Evolutionary conservation across 2,329 filamentous ascomycete genomes (phyloP), one percentile per base, ranked within the genome.

Genomic region (Aulographum hederae): DNA sequence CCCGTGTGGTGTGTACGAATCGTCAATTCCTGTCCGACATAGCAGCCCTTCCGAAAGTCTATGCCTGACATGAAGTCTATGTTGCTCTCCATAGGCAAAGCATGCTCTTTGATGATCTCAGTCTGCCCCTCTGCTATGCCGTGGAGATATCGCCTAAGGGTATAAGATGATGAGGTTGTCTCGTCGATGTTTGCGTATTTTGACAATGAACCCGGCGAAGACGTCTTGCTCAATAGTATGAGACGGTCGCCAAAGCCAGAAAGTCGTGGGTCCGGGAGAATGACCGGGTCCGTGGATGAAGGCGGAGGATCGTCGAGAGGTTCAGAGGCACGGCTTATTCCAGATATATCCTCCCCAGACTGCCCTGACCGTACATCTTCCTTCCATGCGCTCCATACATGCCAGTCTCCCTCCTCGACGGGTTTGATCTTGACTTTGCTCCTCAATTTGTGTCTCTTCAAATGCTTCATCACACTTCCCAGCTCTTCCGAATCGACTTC

Each of bases 1-100:
- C 89, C 89, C 10, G 78, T 85, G 54, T 98, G 89, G 50, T 85
- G 78, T 2, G 89, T 98, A 26, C 89, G 76, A 41, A 95, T 93
- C 2, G 89, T 95, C 39, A 98, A 66, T 53, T 98, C 89, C 56
- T 98, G 89, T 0, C 89, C 89, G 5, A 95, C 72, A 53, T 98
- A 98, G 56, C 89, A 98, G 5, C 89, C 89, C 58, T 98, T 98
- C 47, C 73, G 73, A 58, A 89, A 98, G 54, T 94, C 81, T 41
- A 98, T 76, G 17, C 73, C 89, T 30, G 69, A 67, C 65, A 80
- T 80, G 37, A 80, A 58, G 53, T 98, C 89, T 50, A 95, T 67
- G 51, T 94, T 94, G 47, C 67, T 76, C 54, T 95, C 86, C 52
- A 85, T 75, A 1, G 89, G 86, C 33, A 98, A 61, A 1, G 82